These are phyloP conservation scores for Jimgerdemannia flammicorona DNA, from an alignment of 192 early-diverging fungal species.

Conservation along the genomic window DNA sequence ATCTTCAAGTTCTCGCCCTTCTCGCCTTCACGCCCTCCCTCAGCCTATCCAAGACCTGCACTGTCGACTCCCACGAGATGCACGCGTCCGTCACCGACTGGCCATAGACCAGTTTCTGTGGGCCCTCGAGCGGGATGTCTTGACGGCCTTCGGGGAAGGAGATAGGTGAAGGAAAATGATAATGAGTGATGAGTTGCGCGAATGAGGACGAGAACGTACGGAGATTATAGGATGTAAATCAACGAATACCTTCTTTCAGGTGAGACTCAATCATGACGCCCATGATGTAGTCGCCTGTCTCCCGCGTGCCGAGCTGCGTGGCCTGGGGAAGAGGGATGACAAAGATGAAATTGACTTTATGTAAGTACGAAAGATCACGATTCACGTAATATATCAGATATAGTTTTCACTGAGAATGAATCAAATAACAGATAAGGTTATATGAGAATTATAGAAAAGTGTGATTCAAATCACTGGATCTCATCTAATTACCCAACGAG, in stretches of 20 bases:
- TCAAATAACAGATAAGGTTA: too few relatives aligned
- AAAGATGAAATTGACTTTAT: too few relatives aligned
- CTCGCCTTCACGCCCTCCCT: constrained; percentile 69
- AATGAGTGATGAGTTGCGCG: constrained; percentile 2
- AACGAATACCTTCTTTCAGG: constrained; percentile 69
- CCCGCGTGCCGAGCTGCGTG: constrained; percentile 53
- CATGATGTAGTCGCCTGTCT: constrained; percentile 71
- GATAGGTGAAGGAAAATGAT: background rate
- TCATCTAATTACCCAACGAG: too few relatives aligned
- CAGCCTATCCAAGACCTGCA: constrained; percentile 67
- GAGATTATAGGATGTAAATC: constrained; percentile 27
- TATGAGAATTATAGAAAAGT: too few relatives aligned
- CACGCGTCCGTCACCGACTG: constrained; percentile 92
- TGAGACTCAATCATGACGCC: constrained; percentile 98
- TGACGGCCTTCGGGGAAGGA: constrained; percentile 35
- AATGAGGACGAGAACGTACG: too few relatives aligned
- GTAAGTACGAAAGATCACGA: too few relatives aligned
- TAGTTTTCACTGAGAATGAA: too few relatives aligned
- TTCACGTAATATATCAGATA: too few relatives aligned
- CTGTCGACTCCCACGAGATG: constrained; percentile 88
- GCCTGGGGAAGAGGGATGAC: constrained; percentile 24
- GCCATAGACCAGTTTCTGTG: constrained; percentile 76
- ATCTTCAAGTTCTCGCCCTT: background rate
- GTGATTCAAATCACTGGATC: too few relatives aligned
- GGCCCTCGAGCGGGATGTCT: constrained; percentile 72